These are phyloP conservation scores for Tylopilus subfusipes DNA, from an alignment of 768 basidiomycete genomes.

Conservation along the genomic window DNA sequence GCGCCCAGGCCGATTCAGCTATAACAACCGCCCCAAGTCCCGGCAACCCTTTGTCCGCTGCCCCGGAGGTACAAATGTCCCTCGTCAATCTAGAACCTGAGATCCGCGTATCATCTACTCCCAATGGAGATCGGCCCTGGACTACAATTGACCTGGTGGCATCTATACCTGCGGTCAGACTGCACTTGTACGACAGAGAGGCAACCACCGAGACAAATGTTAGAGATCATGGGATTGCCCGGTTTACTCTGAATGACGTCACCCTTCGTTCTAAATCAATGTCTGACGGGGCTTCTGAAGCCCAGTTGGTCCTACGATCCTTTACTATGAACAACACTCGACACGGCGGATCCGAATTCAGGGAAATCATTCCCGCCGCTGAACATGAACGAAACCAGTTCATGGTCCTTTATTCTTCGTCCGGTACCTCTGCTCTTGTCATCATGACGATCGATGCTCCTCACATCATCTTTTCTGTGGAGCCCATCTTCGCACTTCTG, in stretches of 20 bases:
- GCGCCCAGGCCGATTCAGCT: slow-evolving; percentile 29
- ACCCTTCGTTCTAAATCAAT: slow-evolving; percentile 76
- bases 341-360: slow-evolving; percentile 77
- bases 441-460: slow-evolving; percentile 91
- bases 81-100: slow-evolving; percentile 50
- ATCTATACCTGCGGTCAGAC: slow-evolving; percentile 62
- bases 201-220: slow-evolving; percentile 57
- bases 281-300: slow-evolving; percentile 80
- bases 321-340: slow-evolving; percentile 89
- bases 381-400: slow-evolving; percentile 87
- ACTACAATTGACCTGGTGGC: slow-evolving; percentile 72
- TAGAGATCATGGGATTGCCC: slow-evolving; percentile 76
- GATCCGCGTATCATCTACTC: slow-evolving; percentile 34
- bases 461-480: slow-evolving; percentile 85
- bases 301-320: slow-evolving; percentile 84
- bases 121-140: slow-evolving; percentile 42
- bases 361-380: slow-evolving; percentile 93
- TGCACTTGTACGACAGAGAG: slow-evolving; percentile 78
- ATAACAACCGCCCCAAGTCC: slow-evolving; percentile 14
- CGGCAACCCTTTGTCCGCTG: background rate
- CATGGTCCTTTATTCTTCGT: slow-evolving; percentile 84
- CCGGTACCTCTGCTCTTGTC: slow-evolving; percentile 65
- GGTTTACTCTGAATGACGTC: slow-evolving; percentile 79
- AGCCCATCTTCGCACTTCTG: slow-evolving; percentile 85
- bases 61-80: slow-evolving; percentile 2